Evolutionary conservation across 2,329 filamentous ascomycete species (phyloP).

Genomic region (Paecilomyces sp.): DNA sequence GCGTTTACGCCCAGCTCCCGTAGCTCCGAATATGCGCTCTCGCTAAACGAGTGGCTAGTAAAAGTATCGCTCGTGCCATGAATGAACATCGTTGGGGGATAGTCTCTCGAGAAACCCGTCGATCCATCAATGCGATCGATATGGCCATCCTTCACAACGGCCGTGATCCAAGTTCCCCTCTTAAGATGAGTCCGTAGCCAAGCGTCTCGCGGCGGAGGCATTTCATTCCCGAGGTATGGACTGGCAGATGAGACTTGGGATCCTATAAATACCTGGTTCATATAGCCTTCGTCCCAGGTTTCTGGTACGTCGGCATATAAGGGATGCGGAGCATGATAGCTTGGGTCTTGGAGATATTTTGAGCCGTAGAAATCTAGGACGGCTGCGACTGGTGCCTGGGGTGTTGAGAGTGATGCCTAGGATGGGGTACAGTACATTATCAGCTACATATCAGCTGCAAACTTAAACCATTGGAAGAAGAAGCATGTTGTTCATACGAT

Average conservation of each 20-base stretch:
- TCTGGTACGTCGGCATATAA: background rate
- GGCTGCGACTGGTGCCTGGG: background rate
- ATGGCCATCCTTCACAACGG: background rate
- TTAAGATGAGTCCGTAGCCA: background rate
- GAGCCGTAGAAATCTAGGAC: background rate
- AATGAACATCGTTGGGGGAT: background rate
- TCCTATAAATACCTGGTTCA: background rate
- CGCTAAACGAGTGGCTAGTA: background rate
- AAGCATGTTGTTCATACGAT: too few relatives aligned
- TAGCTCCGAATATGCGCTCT: too few relatives aligned
- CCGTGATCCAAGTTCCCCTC: background rate
- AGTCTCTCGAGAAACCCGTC: background rate
- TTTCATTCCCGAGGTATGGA: background rate
- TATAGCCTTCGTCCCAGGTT: background rate
- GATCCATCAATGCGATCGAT: background rate
- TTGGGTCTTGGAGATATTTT: background rate
- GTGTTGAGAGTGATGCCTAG: too few relatives aligned
- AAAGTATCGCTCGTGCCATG: background rate
- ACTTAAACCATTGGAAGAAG: too few relatives aligned
- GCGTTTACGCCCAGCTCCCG: too few relatives aligned
- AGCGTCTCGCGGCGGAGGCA: background rate
- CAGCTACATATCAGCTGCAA: background rate
- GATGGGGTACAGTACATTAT: background rate
- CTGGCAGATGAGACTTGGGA: background rate
- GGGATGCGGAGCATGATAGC: background rate